Evolutionary conservation across 441 rosid genomes (phyloP).

Genomic region (Iberis amara): DNA sequence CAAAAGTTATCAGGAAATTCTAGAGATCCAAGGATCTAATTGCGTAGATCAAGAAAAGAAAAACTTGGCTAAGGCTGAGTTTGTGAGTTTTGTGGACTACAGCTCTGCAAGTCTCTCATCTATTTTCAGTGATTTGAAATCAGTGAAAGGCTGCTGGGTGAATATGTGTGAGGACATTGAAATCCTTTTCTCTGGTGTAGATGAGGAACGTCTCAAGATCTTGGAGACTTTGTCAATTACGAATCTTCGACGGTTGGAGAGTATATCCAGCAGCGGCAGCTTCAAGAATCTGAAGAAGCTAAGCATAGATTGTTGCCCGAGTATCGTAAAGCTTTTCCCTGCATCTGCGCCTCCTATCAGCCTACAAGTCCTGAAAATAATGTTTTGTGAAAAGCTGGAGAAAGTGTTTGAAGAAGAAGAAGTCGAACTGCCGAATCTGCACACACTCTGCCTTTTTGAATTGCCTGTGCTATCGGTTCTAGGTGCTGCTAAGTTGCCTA

Average conservation of each 20-base stretch:
- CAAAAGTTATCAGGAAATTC: neutral
- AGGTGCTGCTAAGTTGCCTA: too few relatives aligned
- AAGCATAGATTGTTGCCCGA: constrained; percentile 45
- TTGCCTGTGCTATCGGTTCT: too few relatives aligned
- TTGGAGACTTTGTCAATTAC: constrained; percentile 41
- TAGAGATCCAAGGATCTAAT: constrained; percentile 36
- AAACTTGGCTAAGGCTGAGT: constrained; percentile 29
- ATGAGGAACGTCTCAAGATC: constrained; percentile 14
- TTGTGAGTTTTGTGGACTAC: constrained; percentile 35
- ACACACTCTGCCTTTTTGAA: too few relatives aligned
- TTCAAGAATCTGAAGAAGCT: constrained; percentile 34
- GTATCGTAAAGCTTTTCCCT: constrained; percentile 30
- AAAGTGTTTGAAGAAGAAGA: constrained; percentile 25
- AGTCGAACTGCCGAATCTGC: too few relatives aligned
- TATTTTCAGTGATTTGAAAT: constrained; percentile 21
- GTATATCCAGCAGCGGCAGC: constrained; percentile 20
- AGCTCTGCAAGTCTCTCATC: constrained; percentile 26
- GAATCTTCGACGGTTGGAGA: constrained; percentile 34
- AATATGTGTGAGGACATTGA: constrained; percentile 34
- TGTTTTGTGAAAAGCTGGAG: constrained; percentile 39
- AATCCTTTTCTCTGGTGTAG: constrained; percentile 30
- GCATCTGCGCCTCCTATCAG: constrained; percentile 33
- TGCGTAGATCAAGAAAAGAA: constrained; percentile 25
- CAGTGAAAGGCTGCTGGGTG: constrained; percentile 37
- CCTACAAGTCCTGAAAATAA: constrained; percentile 34